Evolutionary conservation across 192 early-diverging fungal species (phyloP), one percentile per base, ranked within the genome.

Genomic region (Backusella australiensis): DNA sequence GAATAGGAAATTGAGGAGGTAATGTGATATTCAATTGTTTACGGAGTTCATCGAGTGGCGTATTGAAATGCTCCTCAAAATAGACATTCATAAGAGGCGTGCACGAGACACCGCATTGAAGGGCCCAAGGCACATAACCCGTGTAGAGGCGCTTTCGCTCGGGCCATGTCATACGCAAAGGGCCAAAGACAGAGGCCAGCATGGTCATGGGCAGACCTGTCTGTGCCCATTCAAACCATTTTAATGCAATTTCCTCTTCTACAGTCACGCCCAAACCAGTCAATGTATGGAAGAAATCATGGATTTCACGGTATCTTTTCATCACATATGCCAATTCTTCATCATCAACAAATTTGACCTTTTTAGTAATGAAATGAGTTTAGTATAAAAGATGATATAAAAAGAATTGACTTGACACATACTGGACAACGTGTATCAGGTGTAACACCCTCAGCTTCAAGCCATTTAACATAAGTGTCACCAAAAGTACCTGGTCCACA

Each of bases 141-240:
- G 80, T 38, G 72, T 93, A 91, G 32, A 99, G 82, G 49, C 87
- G 81, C 23, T 76, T 69, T 17, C 93, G 82, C 80, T 97, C 91
- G 19, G 71, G 49, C 1, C 80, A 71, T 0, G 86, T 83, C 72
- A 98, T 81, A 15, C 90, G 79, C 67, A 97, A 74, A 0, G 95
- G 96, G 0, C 96, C 98, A 81, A 95, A 86, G 6, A 94, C 71
- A n/a, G 92, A 93, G 15, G 91, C 88, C n/a, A 97, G 80, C 80
- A 92, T 82, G 0, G 94, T 91, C 80, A 99, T 92, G 14, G 98
- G 98, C 67, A 99, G 79, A 2, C 94, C 95, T 1, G 93, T 96
- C 78, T 99, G 98, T 12, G 87, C 87, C 83, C 93, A 91, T 82
- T 99, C 98, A 78, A 98, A 95, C 90, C 94, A 94, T 86, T 99